phyloP scores from a whole-genome alignment of 1,139 yeast genomes.

The Taphrina flavorubra region DNA sequence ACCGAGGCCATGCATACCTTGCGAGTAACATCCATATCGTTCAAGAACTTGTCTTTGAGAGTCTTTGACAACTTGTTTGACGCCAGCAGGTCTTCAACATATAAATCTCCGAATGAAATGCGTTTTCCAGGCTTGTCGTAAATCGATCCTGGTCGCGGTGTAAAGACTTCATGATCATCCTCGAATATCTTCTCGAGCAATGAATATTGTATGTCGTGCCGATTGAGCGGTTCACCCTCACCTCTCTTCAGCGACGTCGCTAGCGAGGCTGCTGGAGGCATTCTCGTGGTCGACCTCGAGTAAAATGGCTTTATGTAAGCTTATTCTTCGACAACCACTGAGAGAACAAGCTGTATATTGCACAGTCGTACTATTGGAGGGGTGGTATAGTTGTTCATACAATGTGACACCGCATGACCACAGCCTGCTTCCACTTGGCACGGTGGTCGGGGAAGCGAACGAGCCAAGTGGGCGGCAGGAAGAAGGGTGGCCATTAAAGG shows the following conservation, averaged over 20 bases:
- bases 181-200: slow-evolving; percentile 57
- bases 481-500: neutral
- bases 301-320: neutral
- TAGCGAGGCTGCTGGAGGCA: slow-evolving; percentile 36
- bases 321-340: neutral
- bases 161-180: slow-evolving; percentile 69
- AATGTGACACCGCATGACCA: neutral
- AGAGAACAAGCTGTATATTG: too few species aligned
- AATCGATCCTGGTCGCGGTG: slow-evolving; percentile 58
- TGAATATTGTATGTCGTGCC: slow-evolving; percentile 78
- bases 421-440: neutral
- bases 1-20: slow-evolving; percentile 75
- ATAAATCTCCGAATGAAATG: slow-evolving; percentile 81
- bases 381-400: slow-evolving; percentile 1
- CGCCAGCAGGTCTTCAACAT: slow-evolving; percentile 79
- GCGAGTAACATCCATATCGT: slow-evolving; percentile 61
- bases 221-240: slow-evolving; percentile 92
- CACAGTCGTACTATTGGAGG: too few species aligned
- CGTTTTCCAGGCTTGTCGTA: slow-evolving; percentile 55
- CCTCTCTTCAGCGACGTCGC: slow-evolving; percentile 65
- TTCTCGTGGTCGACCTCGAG: neutral
- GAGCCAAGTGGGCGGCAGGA: too few species aligned
- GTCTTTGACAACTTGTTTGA: slow-evolving; percentile 84
- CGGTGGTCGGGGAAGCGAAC: too few species aligned
- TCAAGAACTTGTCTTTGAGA: slow-evolving; percentile 75